These are phyloP conservation scores for Lenwebbia sp. DNA, from an alignment of 345 rosid genomes.

Conservation along the genomic window DNA sequence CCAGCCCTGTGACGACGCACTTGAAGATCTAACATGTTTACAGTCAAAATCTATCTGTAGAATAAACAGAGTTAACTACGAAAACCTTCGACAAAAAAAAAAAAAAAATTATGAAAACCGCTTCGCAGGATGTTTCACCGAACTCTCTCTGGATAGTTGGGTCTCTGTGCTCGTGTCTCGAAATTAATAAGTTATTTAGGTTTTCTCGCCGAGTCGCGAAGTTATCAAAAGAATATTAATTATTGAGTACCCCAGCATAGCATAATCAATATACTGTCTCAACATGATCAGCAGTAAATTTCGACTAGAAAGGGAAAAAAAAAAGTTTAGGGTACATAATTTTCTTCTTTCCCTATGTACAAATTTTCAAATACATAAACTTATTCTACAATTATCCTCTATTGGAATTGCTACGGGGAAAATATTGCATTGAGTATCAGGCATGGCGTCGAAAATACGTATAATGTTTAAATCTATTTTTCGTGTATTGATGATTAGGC, in stretches of 20 bases:
- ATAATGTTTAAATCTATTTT: neutral
- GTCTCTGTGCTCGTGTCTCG: neutral
- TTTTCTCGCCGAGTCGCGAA: neutral
- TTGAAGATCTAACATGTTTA: neutral
- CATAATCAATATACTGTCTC: neutral
- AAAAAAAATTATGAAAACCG: neutral
- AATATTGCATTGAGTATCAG: neutral
- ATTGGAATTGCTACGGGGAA: neutral
- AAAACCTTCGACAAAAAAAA: no score
- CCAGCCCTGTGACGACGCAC: neutral
- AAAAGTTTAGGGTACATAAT: no score
- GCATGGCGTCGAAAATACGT: neutral
- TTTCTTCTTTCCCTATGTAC: no score
- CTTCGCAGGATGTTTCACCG: neutral
- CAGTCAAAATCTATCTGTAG: neutral
- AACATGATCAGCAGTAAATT: neutral
- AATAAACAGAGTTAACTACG: neutral
- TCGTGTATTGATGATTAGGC: neutral
- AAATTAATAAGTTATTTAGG: neutral
- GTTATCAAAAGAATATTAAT: neutral
- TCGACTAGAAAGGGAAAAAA: neutral
- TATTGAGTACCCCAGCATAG: neutral
- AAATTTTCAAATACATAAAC: no score
- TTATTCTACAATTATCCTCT: neutral
- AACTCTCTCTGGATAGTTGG: neutral